Evolutionary conservation across 1,284 basidiomycete species (phyloP).

Genomic region (Tilletia caries): DNA sequence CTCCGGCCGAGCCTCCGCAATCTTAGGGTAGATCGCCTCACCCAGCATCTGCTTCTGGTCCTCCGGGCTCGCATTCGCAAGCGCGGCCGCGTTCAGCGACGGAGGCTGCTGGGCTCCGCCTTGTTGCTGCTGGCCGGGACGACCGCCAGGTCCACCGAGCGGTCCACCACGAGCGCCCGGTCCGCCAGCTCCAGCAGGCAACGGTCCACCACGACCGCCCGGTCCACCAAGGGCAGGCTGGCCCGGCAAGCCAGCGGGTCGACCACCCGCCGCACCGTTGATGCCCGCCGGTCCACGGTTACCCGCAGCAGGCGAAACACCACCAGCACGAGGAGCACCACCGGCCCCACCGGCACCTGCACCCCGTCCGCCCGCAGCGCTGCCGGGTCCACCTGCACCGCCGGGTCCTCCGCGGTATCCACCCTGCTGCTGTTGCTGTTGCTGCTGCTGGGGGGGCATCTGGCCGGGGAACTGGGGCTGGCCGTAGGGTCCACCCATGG

Average conservation of each 20-base stretch:
- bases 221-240: conserved; percentile 26
- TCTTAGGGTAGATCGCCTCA: conserved; percentile 54
- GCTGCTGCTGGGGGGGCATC: conserved; percentile 44
- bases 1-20: conserved; percentile 46
- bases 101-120: conserved; percentile 34
- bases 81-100: conserved; percentile 46
- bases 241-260: conserved; percentile 29
- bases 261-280: conserved; percentile 39
- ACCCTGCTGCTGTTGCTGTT: neutral
- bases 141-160: neutral
- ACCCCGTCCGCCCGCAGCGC: neutral
- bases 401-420: conserved; percentile 49
- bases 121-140: conserved; percentile 21
- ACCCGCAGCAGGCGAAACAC: conserved; percentile 3
- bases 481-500: conserved; percentile 43
- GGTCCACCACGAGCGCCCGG: conserved; percentile 25
- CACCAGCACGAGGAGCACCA: conserved; percentile 22
- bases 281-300: conserved; percentile 21
- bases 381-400: conserved; percentile 28
- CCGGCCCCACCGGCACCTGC: conserved; percentile 40
- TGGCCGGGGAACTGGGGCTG: conserved; percentile 49
- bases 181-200: conserved; percentile 26
- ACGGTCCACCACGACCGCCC: conserved; percentile 3
- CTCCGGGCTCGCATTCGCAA: conserved; percentile 52
- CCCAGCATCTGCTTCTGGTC: conserved; percentile 55